Percentiles rank a stretch among this genome's conserved stretches.
Conservation (phyloP, 2,329 filamentous ascomycete genomes). For the Sclerotinia sclerotiorum region DNA sequence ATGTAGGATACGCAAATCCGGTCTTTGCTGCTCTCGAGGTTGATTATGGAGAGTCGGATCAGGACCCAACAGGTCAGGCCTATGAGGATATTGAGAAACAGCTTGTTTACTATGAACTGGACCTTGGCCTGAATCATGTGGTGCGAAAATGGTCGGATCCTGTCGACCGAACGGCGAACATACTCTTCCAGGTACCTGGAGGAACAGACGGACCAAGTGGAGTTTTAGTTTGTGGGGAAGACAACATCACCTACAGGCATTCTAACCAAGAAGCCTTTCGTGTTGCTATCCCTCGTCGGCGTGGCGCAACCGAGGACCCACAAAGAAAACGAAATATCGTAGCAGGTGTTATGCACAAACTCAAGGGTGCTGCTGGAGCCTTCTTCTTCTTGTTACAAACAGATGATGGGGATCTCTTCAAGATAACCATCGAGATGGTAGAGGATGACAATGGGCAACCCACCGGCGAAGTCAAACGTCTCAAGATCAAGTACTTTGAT, state of each 20-base stretch:
- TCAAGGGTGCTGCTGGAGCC: constrained; percentile 75
- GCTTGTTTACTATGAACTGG: constrained; percentile 95
- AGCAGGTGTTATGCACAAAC: constrained; percentile 94
- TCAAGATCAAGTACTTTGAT: constrained; percentile 98
- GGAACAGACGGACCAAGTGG: constrained; percentile 92
- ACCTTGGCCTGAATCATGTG: constrained; percentile 94
- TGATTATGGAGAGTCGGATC: constrained; percentile 87
- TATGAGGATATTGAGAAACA: constrained; percentile 81
- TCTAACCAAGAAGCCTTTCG: constrained; percentile 89
- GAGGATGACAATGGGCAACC: constrained; percentile 76
- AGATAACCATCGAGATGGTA: constrained; percentile 88
- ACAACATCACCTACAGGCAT: constrained; percentile 95
- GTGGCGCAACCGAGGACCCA: constrained; percentile 87
- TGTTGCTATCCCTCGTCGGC: constrained; percentile 82
- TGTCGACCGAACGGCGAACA: constrained; percentile 83
- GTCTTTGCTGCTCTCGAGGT: constrained; percentile 94
- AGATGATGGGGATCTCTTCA: constrained; percentile 98
- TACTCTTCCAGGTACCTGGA: constrained; percentile 93
- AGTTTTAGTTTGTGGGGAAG: constrained; percentile 90
- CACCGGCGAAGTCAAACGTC: constrained; percentile 75
- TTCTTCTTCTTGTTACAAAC: constrained; percentile 98
- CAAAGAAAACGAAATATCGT: constrained; percentile 85
- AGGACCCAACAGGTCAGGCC: constrained; percentile 83
- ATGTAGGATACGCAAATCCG: constrained; percentile 96
- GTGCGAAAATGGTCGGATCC: constrained; percentile 95